Conservation (phyloP, 169 alveolate genomes). For the Eimeria acervulina region DNA sequence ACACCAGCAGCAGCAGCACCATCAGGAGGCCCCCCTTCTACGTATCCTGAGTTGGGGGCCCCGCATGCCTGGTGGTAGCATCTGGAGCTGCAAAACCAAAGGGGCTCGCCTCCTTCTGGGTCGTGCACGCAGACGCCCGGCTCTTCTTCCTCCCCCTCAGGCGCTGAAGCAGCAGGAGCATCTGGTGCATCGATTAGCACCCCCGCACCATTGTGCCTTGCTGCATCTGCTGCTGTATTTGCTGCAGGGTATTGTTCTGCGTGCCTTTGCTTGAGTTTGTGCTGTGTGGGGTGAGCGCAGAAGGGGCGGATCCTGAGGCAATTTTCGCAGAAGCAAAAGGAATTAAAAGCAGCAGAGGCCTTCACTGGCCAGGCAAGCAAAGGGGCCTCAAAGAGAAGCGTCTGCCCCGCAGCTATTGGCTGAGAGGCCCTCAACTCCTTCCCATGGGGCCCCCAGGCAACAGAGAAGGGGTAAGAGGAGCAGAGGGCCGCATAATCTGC, state of each 20-base stretch:
- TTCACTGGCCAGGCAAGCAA: conserved; percentile 35
- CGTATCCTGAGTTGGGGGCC: background rate
- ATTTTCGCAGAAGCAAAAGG: background rate
- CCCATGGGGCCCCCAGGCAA: conserved; percentile 32
- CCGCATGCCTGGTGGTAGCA: conserved; percentile 51
- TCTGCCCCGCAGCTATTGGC: background rate
- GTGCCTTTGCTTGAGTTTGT: background rate
- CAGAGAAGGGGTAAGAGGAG: background rate
- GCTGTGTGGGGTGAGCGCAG: background rate
- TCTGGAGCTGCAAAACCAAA: conserved; percentile 64
- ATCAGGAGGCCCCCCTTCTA: background rate
- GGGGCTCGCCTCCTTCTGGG: background rate
- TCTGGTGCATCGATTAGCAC: background rate
- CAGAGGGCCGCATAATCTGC: conserved; percentile 42
- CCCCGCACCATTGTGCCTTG: background rate
- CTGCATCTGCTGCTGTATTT: background rate
- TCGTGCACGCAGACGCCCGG: conserved; percentile 24
- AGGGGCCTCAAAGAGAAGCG: conserved; percentile 15
- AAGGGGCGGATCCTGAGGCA: conserved; percentile 35
- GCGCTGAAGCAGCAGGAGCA: background rate
- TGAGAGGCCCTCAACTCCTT: conserved; percentile 39
- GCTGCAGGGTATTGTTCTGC: background rate
- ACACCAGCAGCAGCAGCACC: background rate
- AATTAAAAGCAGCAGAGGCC: conserved; percentile 16
- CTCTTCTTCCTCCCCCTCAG: background rate